Conservation (phyloP, 2,329 filamentous ascomycete genomes). For the Aspergillus aculeatinus region DNA sequence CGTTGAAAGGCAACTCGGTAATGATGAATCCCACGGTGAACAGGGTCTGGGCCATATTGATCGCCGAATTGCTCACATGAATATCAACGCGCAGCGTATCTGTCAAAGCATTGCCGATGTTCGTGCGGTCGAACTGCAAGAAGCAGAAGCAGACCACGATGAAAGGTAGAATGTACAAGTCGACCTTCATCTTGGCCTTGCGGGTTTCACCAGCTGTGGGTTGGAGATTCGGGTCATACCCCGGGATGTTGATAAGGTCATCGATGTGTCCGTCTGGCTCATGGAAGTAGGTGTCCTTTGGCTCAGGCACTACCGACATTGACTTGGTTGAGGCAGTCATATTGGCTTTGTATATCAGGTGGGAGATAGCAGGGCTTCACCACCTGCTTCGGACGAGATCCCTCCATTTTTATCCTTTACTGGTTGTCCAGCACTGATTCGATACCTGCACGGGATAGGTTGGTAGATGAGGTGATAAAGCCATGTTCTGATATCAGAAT, state of each 20-base stretch:
- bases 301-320: too few species aligned
- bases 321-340: too few species aligned
- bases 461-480: not conserved
- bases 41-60: constrained; percentile 26
- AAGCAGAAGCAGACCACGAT: constrained; percentile 23
- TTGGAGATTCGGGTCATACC: not conserved
- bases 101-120: constrained; percentile 25
- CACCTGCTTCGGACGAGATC: too few species aligned
- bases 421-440: too few species aligned
- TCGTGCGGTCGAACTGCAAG: constrained; percentile 26
- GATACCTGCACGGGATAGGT: too few species aligned
- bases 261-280: too few species aligned
- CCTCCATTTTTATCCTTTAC: too few species aligned
- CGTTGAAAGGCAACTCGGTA: constrained; percentile 29
- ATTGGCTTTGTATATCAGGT: too few species aligned
- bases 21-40: constrained; percentile 29
- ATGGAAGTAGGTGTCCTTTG: too few species aligned
- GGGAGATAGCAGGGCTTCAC: too few species aligned
- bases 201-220: not conserved
- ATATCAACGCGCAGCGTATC: constrained; percentile 19
- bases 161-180: constrained; percentile 15
- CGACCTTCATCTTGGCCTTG: constrained; percentile 3
- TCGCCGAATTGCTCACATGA: constrained; percentile 19
- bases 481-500: not conserved
- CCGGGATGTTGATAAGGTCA: too few species aligned